Base-by-base conservation (phyloP, 1,284 basidiomycete species). In the Microbotryum silenes-acaulis region DNA sequence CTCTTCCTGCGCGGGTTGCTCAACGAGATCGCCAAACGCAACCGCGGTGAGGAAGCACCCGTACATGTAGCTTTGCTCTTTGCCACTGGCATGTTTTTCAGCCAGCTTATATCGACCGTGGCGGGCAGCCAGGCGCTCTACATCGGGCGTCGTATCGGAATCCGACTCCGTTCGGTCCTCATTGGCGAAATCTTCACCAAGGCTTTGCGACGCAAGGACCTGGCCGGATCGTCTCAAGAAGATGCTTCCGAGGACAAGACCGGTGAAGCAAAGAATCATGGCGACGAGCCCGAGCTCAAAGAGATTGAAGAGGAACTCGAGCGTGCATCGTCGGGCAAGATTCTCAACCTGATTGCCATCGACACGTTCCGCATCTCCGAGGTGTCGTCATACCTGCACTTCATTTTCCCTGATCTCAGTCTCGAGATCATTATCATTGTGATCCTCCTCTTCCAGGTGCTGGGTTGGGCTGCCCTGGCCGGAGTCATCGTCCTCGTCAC, bases 121-220 rank as follows among this genome's bases (percentile, higher is more conserved):
- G 72, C 72, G 1, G 73, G 75, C 47, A 77, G 75, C n/a, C 78
- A 79, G 63, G 73, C 74, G 0, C 74, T 82, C 5, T 76, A 76
- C 70, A 73, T 79, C 33, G 81, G 81, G 18, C 73, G 81, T 18
- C 73, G 79, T 53, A 73, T 79, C 25, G 79, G 79, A 58, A 76
- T 80, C 29, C 72, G 77, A 18, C 64, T 77, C 6, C 66, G 74
- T 33, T 75, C 79, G 1, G 77, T 82, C 62, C 76, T 82, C 58
- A 76, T 81, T 63, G 73, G 78, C 47, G 80, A 82, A 61, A 78
- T 81, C 31, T 79, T 81, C 64, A 78, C 79, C 55, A 82, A 82
- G 71, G 78, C 79, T 0, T 74, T 82, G 0, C 75, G 81, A 16
- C 70, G 80, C 23, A 75, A 77, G 59, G 79, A 81, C 65, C 72